Conservation (phyloP, 192 early-diverging fungal species). For the Podila epigama region DNA sequence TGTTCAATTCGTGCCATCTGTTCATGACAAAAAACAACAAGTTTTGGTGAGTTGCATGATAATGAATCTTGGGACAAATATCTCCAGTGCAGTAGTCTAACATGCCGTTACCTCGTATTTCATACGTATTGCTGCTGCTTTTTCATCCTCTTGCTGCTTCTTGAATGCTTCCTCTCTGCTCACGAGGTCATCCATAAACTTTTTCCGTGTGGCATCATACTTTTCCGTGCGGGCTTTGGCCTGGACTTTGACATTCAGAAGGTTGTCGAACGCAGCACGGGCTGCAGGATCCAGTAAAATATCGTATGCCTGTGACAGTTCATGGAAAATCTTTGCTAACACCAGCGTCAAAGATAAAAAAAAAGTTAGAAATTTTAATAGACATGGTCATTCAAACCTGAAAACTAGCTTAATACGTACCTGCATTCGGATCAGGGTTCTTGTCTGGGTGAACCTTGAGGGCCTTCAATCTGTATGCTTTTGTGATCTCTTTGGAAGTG, state of each 20-base stretch:
- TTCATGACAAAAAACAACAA: too few relatives aligned
- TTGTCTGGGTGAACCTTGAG: constrained; percentile 92
- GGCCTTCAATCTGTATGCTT: constrained; percentile 66
- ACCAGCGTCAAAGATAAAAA: too few relatives aligned
- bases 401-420: constrained; percentile 3
- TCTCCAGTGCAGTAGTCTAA: not conserved
- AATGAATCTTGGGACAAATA: not conserved
- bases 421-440: constrained; percentile 71
- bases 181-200: constrained; percentile 56
- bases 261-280: constrained; percentile 53
- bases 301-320: constrained; percentile 53
- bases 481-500: constrained; percentile 53
- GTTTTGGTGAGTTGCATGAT: not conserved
- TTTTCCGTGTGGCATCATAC: constrained; percentile 54
- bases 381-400: not conserved
- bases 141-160: constrained; percentile 52
- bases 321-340: constrained; percentile 56
- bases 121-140: constrained; percentile 49
- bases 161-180: constrained; percentile 54
- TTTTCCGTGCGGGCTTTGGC: constrained; percentile 50
- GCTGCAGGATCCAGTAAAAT: constrained; percentile 52
- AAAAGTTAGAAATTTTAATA: not conserved
- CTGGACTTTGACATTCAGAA: constrained; percentile 53
- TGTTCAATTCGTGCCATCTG: constrained; percentile 39
- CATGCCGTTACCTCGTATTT: constrained; percentile 33